phyloP scores from a whole-genome alignment of 805 yeast species.

The Wickerhamiella domercqiae region DNA sequence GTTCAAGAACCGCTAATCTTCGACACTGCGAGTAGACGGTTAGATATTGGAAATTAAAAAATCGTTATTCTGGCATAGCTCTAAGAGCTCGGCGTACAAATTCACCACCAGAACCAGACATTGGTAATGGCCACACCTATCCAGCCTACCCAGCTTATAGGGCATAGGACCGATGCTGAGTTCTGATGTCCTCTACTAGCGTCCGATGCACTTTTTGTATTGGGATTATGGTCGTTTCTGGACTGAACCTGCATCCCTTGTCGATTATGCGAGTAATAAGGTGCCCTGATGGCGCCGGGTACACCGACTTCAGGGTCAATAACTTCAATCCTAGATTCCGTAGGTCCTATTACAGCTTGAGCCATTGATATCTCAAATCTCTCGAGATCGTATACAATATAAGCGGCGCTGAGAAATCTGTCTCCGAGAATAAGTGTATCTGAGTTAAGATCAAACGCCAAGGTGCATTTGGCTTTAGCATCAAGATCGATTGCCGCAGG shows the following conservation, averaged over 20 bases:
- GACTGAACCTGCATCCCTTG: too few relatives aligned
- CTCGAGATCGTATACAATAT: slow-evolving; percentile 51
- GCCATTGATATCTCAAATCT: slow-evolving; percentile 41
- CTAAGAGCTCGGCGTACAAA: too few relatives aligned
- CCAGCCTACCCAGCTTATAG: too few relatives aligned
- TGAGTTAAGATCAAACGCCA: slow-evolving; percentile 1
- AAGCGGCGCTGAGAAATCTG: slow-evolving; percentile 44
- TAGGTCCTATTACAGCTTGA: slow-evolving; percentile 21
- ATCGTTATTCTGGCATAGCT: too few relatives aligned
- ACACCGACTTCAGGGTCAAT: slow-evolving; percentile 9
- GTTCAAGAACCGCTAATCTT: slow-evolving; percentile 42
- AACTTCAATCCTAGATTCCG: slow-evolving; percentile 8
- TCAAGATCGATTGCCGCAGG: not conserved
- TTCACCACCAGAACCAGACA: too few relatives aligned
- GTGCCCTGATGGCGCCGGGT: slow-evolving; percentile 18
- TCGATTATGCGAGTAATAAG: slow-evolving; percentile 4
- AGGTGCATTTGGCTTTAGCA: slow-evolving; percentile 2
- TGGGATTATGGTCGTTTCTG: too few relatives aligned
- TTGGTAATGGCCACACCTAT: too few relatives aligned
- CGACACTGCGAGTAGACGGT: not conserved
- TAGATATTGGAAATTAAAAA: too few relatives aligned
- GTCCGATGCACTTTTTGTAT: too few relatives aligned
- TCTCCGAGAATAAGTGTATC: slow-evolving; percentile 40
- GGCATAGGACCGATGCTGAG: too few relatives aligned
- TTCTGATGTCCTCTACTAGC: too few relatives aligned